Conservation (phyloP, 768 basidiomycete genomes). For the Astraeus odoratus region DNA sequence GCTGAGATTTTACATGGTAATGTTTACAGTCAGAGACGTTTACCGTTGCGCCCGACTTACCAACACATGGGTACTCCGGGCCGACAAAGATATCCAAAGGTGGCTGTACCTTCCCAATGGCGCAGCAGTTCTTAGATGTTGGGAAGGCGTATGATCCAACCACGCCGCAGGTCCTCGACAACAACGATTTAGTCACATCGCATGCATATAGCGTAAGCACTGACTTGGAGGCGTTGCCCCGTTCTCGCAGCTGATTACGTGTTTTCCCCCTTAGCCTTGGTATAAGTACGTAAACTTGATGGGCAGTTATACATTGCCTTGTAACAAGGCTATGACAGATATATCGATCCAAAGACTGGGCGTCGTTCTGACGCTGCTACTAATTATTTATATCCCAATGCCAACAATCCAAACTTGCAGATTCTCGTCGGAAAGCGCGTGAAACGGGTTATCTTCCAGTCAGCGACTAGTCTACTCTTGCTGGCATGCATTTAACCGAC, state of each 20-base stretch:
- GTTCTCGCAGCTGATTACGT: neutral
- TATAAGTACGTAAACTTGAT: conserved; percentile 12
- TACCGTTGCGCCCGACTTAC: conserved; percentile 15
- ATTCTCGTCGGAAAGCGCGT: conserved; percentile 28
- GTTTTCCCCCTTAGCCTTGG: conserved; percentile 7
- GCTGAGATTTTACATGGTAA: neutral
- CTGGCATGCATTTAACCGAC: neutral
- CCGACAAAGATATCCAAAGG: conserved; percentile 22
- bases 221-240: neutral
- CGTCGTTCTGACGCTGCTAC: conserved; percentile 29
- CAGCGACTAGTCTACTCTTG: conserved; percentile 3
- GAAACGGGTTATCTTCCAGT: conserved; percentile 32
- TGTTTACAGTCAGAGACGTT: conserved; percentile 27
- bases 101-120: conserved; percentile 9
- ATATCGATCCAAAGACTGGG: conserved; percentile 39
- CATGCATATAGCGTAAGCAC: conserved; percentile 20
- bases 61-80: conserved; percentile 32
- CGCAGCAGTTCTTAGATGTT: conserved; percentile 40
- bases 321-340: conserved; percentile 31
- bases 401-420: conserved; percentile 24
- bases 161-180: conserved; percentile 38
- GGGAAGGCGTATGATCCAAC: conserved; percentile 42
- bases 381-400: conserved; percentile 30
- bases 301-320: neutral
- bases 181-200: conserved; percentile 34